Base-by-base conservation (phyloP, 2,329 filamentous ascomycete species). In the Colletotrichum trifolii region DNA sequence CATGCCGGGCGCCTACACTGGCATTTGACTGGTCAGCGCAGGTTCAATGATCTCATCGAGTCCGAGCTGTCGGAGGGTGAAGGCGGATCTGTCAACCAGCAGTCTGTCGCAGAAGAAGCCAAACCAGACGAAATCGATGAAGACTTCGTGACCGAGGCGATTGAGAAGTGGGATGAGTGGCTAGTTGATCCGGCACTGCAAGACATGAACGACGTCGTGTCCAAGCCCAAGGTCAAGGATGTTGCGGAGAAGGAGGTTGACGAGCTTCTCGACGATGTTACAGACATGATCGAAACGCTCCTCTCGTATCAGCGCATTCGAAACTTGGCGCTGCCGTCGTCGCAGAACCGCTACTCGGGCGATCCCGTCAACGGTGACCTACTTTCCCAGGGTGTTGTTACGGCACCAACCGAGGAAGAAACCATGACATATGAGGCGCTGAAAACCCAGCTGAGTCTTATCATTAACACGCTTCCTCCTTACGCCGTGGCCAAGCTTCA, bases 401-500 rank as follows among this genome's bases (percentile, higher is more conserved):
- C 88, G 4, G 87, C 89, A 54, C 91, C 92, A 8, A 88, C 89
- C 11, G 86, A 87, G 68, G 85, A 87, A 67, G 86, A 89, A 72
- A 78, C 81, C 64, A 75, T 79, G 12, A 87, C 85, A 0, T 97
- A 96, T 74, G 85, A 93, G 68, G 85, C 89, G 34, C 83, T 97
- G 56, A 93, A 91, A 73, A 86, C 89, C 4, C 92, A 94, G 73
- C 81, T 97, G 17, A 82, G 87, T 0, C 80, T 94, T 36, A 87
- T 97, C 67, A 86, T 97, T 66, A 85, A 90, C 69, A 88, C 86
- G 43, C 79, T 97, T 10, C 94, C 94, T 2, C 94, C 94, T 1
- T 96, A 93, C 73, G 92, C 91, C 1, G 91, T 97, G 33, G 90
- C 94, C 6, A 95, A 96, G 72, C 81, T 97, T 67, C 90, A 96